A percentile compares a stretch with the other conserved stretches of the same genome.
phyloP scores from a whole-genome alignment of 2,329 filamentous ascomycete genomes.

The Amphichorda felina region DNA sequence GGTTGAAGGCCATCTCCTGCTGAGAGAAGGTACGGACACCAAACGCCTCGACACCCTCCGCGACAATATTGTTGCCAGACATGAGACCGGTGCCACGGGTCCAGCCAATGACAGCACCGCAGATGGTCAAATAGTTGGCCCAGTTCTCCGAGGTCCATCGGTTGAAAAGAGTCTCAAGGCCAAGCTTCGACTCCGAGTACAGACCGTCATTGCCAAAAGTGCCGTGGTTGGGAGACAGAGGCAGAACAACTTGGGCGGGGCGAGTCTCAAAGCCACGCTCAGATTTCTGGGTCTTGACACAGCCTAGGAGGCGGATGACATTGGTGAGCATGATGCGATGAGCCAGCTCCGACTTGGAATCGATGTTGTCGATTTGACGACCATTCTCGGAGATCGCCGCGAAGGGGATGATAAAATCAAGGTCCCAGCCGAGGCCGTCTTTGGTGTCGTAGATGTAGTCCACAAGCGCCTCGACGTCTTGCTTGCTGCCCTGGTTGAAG shows the following conservation, averaged over 20 bases:
- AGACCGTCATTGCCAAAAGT: slow-evolving; percentile 97
- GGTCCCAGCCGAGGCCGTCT: slow-evolving; percentile 94
- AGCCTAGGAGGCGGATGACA: slow-evolving; percentile 79
- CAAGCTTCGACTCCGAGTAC: slow-evolving; percentile 97
- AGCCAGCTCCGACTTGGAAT: slow-evolving; percentile 94
- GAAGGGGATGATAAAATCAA: slow-evolving; percentile 92
- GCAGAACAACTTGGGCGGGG: slow-evolving; percentile 90
- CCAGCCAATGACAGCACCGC: slow-evolving; percentile 97
- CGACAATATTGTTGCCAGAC: slow-evolving; percentile 95
- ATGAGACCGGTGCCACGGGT: slow-evolving; percentile 97
- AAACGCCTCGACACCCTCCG: slow-evolving; percentile 91
- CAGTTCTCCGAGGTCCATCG: slow-evolving; percentile 97
- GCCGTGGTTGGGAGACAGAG: slow-evolving; percentile 93
- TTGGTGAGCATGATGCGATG: slow-evolving; percentile 99
- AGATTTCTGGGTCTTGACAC: slow-evolving; percentile 83
- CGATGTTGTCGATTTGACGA: slow-evolving; percentile 90
- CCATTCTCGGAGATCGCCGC: slow-evolving; percentile 97
- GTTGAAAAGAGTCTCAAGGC: slow-evolving; percentile 94
- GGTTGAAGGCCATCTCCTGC: slow-evolving; percentile 98
- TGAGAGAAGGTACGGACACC: slow-evolving; percentile 98
- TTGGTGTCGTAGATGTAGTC: slow-evolving; percentile 96
- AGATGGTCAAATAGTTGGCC: slow-evolving; percentile 96
- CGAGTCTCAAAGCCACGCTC: slow-evolving; percentile 85
- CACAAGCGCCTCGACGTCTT: slow-evolving; percentile 87
- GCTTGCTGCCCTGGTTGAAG: slow-evolving; percentile 98